Base-by-base conservation (phyloP, 2,329 filamentous ascomycete species). In the Cyphellophora europaea region DNA sequence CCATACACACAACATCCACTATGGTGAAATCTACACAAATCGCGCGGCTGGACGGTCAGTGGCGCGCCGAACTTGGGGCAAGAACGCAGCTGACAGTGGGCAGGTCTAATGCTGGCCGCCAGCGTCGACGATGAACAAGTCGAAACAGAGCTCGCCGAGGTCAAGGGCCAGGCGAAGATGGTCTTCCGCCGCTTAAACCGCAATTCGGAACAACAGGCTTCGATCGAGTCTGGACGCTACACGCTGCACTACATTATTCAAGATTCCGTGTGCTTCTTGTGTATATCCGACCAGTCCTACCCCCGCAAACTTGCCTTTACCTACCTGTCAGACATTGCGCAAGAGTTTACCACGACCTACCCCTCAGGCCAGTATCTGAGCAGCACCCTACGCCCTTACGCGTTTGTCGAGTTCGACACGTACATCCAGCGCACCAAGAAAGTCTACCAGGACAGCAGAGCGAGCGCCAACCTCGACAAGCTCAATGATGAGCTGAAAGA, bases 301-400 rank as follows among this genome's bases (percentile, higher is more conserved):
- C 89, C 91, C 39, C 89, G 91, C 62, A 96, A 98, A 65, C 82
- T 98, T 32, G 89, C 93, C 54, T 94, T 98, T 63, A 95, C 89
- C 42, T 98, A 96, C 72, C 86, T 98, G 42, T 78, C 85, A 51
- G 91, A 98, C 67, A 74, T 98, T 36, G 75, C 83, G 40, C 74
- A 77, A 59, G 91, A 98, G 67, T 98, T 98, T 70, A 79, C 79
- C 44, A 88, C 78, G 47, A 87, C 81, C 38, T 93, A 98, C 69
- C 73, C 79, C 31, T 57, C 74, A 12, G 56, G 70, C 37, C 82
- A 91, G 62, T 79, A 93, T 49, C 76, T 82, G 53, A 77, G 74
- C 27, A 76, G 84, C 1, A 67, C 70, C 19, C 74, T 93, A 47
- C 83, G 89, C 15, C 89, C 91, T 5, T 98, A 96, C 63, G 88